phyloP scores from a whole-genome alignment of 768 basidiomycete species.

The Boletus eberwhitei region DNA sequence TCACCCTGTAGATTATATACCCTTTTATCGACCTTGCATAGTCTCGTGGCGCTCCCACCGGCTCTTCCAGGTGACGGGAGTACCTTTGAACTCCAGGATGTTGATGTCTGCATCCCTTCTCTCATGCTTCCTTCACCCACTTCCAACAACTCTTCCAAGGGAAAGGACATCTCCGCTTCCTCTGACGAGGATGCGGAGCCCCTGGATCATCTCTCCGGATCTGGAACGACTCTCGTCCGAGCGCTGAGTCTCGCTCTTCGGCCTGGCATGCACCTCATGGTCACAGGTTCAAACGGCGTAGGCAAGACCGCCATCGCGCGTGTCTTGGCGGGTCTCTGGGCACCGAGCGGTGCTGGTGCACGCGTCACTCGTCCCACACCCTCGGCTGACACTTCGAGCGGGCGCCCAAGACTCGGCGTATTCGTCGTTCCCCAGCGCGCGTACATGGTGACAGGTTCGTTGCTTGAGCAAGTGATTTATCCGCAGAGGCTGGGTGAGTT shows the following conservation, averaged over 20 bases:
- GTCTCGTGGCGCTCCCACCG: conserved; percentile 52
- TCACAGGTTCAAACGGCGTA: conserved; percentile 90
- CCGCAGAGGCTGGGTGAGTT: conserved; percentile 66
- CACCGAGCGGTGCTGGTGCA: conserved; percentile 42
- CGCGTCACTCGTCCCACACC: conserved; percentile 31
- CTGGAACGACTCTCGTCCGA: conserved; percentile 53
- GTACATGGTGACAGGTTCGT: conserved; percentile 84
- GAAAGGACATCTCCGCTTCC: neutral
- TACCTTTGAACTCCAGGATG: conserved; percentile 60
- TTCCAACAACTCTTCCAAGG: conserved; percentile 1
- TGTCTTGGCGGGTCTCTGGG: conserved; percentile 89
- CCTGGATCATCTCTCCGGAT: conserved; percentile 16
- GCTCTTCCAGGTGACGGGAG: conserved; percentile 32
- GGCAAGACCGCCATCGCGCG: conserved; percentile 89
- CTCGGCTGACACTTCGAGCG: conserved; percentile 26
- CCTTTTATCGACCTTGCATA: conserved; percentile 81
- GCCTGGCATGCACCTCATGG: conserved; percentile 84
- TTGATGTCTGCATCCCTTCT: conserved; percentile 67
- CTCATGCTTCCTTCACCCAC: neutral
- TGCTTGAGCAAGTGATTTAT: conserved; percentile 93
- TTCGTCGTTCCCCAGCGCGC: conserved; percentile 90
- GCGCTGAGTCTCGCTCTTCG: conserved; percentile 62
- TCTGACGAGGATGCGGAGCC: conserved; percentile 16
- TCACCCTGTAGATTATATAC: conserved; percentile 64
- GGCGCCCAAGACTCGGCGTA: conserved; percentile 45